Conservation (phyloP, 371 early-diverging fungal species). For the Nematocida sp. region DNA sequence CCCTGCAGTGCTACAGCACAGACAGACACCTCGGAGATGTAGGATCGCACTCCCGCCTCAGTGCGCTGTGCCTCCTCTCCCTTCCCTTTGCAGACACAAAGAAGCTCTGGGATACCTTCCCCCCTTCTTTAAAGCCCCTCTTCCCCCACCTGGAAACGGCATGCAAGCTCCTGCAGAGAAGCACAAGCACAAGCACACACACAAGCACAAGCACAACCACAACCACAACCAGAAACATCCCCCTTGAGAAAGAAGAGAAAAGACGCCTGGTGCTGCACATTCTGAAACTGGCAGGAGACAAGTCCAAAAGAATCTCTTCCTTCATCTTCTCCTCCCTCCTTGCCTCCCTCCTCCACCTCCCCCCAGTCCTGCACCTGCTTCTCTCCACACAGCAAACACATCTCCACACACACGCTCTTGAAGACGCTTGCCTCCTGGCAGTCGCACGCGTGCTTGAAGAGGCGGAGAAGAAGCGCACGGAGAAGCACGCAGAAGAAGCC, state of each 20-base stretch:
- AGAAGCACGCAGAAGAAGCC: too few species aligned
- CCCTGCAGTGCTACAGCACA: conserved; percentile 9
- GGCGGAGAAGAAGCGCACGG: too few species aligned
- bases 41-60: conserved; percentile 3
- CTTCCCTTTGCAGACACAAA: background rate
- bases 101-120: background rate
- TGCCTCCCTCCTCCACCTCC: background rate
- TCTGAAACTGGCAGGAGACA: conserved; percentile 25
- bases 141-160: background rate
- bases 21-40: conserved; percentile 40
- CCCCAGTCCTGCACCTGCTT: background rate
- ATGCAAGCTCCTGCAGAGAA: too few species aligned
- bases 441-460: background rate
- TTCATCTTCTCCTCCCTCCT: conserved; percentile 12
- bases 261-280: background rate
- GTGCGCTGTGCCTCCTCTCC: conserved; percentile 24
- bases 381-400: background rate
- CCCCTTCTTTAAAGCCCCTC: background rate
- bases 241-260: background rate
- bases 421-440: background rate
- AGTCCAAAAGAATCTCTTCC: conserved; percentile 15
- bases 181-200: too few species aligned
- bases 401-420: background rate
- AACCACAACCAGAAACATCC: background rate
- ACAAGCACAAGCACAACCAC: too few species aligned